These are phyloP conservation scores for Xerocomellus intermedius DNA, from an alignment of 768 basidiomycete species.

Conservation along the genomic window DNA sequence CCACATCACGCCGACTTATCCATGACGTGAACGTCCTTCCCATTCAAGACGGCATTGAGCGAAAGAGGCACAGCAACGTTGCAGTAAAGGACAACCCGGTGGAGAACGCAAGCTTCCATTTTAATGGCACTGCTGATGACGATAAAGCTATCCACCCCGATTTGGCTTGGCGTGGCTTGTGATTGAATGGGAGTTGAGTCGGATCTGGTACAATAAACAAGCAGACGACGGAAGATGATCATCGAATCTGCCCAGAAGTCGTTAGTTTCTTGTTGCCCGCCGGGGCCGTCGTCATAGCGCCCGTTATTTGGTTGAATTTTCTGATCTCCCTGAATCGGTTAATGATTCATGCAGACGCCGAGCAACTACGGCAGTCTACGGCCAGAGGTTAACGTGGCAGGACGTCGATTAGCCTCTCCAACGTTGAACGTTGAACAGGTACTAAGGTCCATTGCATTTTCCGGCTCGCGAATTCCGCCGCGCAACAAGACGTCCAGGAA, in stretches of 20 bases:
- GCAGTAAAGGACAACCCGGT: not conserved
- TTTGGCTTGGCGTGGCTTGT: slow-evolving; percentile 1
- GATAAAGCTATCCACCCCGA: slow-evolving; percentile 4
- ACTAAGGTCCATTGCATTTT: not conserved
- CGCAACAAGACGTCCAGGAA: not conserved
- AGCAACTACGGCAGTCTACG: not conserved
- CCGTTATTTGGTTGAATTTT: not conserved
- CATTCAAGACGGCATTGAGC: not conserved
- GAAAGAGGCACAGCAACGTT: slow-evolving; percentile 13
- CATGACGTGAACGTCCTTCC: slow-evolving; percentile 16
- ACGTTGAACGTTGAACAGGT: not conserved
- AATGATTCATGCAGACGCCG: not conserved
- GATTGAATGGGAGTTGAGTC: slow-evolving; percentile 1
- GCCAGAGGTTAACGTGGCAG: not conserved
- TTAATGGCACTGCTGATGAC: slow-evolving; percentile 2
- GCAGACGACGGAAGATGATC: not conserved
- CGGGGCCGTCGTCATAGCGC: slow-evolving; percentile 8
- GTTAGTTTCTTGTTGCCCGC: not conserved
- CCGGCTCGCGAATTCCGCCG: not conserved
- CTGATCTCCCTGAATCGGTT: not conserved
- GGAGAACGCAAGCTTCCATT: slow-evolving; percentile 17
- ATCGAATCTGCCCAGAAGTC: not conserved
- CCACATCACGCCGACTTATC: slow-evolving; percentile 23
- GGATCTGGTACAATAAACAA: not conserved
- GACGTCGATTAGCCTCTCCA: not conserved